Base-by-base conservation (phyloP, 192 early-diverging fungal species). In the Podila verticillata region DNA sequence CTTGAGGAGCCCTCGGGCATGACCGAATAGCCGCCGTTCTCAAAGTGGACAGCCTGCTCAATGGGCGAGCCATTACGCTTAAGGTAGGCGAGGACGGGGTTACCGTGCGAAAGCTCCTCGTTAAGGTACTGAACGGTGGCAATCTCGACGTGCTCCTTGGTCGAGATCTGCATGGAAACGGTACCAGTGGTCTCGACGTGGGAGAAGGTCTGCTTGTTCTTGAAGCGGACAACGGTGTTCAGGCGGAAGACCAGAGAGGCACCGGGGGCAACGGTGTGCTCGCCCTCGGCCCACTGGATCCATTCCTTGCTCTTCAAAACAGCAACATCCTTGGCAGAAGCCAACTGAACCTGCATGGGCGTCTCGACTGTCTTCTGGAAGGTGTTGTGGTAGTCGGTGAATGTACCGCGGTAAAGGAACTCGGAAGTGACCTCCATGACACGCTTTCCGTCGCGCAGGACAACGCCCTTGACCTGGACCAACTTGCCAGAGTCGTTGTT, bases 351-450 rank as follows among this genome's bases (percentile, higher is more conserved):
- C 62, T 91, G 70, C 73, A 93, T 87, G 22, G 95, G 92, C 61
- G 93, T 90, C 83, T 98, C 97, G 22, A 89, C 89, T 51, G 92
- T 91, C 64, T 91, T 89, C 73, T 92, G 91, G 88, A 96, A 98
- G 15, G 93, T 93, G 86, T 94, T 92, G 29, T 94, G 89, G 84
- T 91, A 97, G 80, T 98, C 97, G 47, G 85, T 86, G 66, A 96
- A 98, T 49, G 81, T 80, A 39, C 97, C 97, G 79, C 97, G 93
- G 89, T 95, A 96, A 85, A 98, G 90, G 90, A 98, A 98, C 65
- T 91, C 91, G 57, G 88, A 91, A 47, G 93, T 93, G 51, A 98
- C 91, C 85, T 97, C 95, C 74, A 97, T 88, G 29, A 97, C 85
- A 20, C 93, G 90, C 81, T 91, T 87, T 74, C 87, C 86, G 10